Conservation (phyloP, 495 filamentous ascomycete genomes). For the Terfezia claveryi region DNA sequence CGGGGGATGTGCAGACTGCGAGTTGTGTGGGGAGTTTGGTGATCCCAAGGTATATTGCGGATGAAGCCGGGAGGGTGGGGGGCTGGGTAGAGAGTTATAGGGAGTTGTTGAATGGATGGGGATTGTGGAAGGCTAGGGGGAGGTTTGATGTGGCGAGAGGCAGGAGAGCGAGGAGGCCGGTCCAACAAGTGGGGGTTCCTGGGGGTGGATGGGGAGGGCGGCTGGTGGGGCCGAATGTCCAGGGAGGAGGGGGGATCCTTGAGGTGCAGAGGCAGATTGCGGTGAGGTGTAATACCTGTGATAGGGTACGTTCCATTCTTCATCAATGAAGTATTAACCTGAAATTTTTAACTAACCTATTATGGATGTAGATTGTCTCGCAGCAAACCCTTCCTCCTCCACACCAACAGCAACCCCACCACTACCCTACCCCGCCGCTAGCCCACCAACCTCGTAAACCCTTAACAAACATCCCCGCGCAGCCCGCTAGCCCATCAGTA, state of each 20-base stretch:
- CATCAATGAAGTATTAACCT: conserved; percentile 5
- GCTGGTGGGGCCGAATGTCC: conserved; percentile 28
- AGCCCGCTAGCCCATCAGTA: too few relatives aligned
- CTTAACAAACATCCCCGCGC: too few relatives aligned
- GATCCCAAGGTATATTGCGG: conserved; percentile 59
- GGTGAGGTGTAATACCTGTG: conserved; percentile 67
- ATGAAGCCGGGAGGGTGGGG: conserved; percentile 37
- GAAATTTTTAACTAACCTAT: too few relatives aligned
- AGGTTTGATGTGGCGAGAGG: conserved; percentile 31
- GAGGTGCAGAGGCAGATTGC: conserved; percentile 55
- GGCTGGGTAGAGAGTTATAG: conserved; percentile 70
- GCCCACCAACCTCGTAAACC: too few relatives aligned
- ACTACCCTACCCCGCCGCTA: too few relatives aligned
- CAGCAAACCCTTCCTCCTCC: too few relatives aligned
- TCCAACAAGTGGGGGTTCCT: conserved; percentile 26
- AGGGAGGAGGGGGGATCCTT: conserved; percentile 29
- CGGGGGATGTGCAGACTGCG: conserved; percentile 72
- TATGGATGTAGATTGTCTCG: too few relatives aligned
- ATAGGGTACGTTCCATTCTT: conserved; percentile 28
- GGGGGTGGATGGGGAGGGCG: conserved; percentile 13
- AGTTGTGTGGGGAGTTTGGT: conserved; percentile 64
- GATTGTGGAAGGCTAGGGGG: conserved; percentile 39
- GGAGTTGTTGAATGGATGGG: conserved; percentile 54
- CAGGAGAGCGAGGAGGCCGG: neutral
- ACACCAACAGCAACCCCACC: too few relatives aligned